Base-by-base conservation (phyloP, 352 stramenopile genomes). In the Globisporangium barbulae region DNA sequence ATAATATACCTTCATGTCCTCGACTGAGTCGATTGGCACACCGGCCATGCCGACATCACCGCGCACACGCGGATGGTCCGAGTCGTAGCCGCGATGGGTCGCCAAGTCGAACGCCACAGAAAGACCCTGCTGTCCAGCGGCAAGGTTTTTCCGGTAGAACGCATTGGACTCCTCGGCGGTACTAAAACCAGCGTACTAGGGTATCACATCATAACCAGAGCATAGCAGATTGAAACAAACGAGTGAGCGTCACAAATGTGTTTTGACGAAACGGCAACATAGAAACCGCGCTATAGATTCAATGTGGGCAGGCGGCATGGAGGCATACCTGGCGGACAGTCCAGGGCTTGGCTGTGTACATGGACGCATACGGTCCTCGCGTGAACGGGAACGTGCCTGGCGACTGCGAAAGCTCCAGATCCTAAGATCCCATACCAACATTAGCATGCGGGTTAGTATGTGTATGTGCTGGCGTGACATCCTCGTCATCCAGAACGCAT, bases 1-100 rank as follows among this genome's bases (percentile, higher is more conserved):
- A 19, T 47, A 25, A 52, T 39, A 15, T 33, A 69, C 63, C 63
- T 79, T 98, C 93, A 99, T 98, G 74, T 99, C 97, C 67, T 98
- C 89, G 12, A 99, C 83, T 1, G 89, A 97, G 74, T 98, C 96
- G 57, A 99, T 98, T 22, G 96, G 83, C 21, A 99, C 97, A 58
- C 97, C 97, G 2, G 96, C 97, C 95, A 99, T 99, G 55, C 96
- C 97, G 9, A 99, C 97, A 71, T 99, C 97, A 53, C 97, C 97
- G 6, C 85, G 71, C 7, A 98, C 96, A 63, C 97, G 81, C 47
- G 85, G 90, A 73, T 99, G 96, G 75, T 99, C 96, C 44, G 86
- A 98, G 74, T 99, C 97, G 70, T 99, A 99, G 62, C 97, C 96
- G 52, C 96, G 81, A 83, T 99, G 97, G n/a, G 97, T 99, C 7